Evolutionary conservation across 345 rosid genomes (phyloP).

Genomic region (Moricandia moricandioides): DNA sequence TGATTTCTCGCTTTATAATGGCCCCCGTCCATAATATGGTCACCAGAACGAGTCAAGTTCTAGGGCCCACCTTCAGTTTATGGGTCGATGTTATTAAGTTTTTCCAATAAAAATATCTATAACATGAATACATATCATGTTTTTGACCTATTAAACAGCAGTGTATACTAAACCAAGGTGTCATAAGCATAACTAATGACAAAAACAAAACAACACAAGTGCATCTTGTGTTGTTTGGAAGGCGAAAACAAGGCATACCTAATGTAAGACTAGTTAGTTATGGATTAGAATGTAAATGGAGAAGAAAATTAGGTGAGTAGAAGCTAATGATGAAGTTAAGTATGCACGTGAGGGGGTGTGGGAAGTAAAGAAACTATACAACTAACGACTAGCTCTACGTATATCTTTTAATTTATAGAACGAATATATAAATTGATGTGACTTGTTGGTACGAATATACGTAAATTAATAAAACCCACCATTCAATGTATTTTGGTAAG

Average conservation of each 20-base stretch:
- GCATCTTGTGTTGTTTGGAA: conserved; percentile 14
- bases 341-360: conserved; percentile 32
- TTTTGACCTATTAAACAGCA: not conserved
- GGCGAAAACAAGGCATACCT: conserved; percentile 1
- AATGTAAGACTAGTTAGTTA: not conserved
- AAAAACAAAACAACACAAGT: not conserved
- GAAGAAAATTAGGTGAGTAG: not conserved
- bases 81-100: not conserved
- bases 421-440: not conserved
- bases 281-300: not conserved
- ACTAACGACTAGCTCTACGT: conserved; percentile 6
- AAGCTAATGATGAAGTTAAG: conserved; percentile 18
- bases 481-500: conserved; percentile 33
- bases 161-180: not conserved
- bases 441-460: not conserved
- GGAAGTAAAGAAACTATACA: conserved; percentile 13
- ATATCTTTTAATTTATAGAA: not conserved
- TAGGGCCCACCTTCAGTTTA: not conserved
- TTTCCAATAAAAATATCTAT: not conserved
- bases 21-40: not conserved
- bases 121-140: not conserved
- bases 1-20: not conserved
- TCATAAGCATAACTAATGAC: not conserved
- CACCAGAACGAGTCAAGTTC: not conserved
- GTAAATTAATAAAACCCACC: conserved; percentile 23